phyloP scores from a whole-genome alignment of 1,284 basidiomycete genomes.

The Abortiporus biennis region DNA sequence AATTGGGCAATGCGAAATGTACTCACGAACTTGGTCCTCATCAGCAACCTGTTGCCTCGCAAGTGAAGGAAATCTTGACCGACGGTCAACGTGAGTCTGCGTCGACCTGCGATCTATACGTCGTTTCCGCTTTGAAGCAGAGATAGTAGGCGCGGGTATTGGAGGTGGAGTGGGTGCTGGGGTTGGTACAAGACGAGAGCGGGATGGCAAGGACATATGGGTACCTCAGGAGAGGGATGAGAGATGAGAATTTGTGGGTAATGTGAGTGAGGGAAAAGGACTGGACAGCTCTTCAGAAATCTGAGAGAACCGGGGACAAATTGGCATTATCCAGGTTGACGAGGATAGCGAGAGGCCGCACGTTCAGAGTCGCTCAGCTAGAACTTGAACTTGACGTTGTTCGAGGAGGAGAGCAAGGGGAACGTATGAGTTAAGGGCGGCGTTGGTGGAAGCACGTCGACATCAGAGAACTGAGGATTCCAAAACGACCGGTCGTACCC shows the following conservation, averaged over 20 bases:
- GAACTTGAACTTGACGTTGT: no score
- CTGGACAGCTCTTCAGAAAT: constrained; percentile 15
- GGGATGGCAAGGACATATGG: constrained; percentile 9
- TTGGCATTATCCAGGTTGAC: constrained; percentile 36
- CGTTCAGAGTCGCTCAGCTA: no score
- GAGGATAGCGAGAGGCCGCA: constrained; percentile 10
- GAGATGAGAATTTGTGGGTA: constrained; percentile 13
- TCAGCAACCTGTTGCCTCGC: constrained; percentile 30
- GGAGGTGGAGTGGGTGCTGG: constrained; percentile 29
- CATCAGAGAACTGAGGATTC: constrained; percentile 7
- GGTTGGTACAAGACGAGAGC: constrained; percentile 26
- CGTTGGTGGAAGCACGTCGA: constrained; percentile 9
- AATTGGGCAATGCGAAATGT: not conserved
- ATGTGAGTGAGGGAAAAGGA: constrained; percentile 9
- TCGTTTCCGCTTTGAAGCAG: constrained; percentile 22
- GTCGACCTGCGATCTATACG: constrained; percentile 8
- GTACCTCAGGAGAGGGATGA: constrained; percentile 14
- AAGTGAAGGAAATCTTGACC: constrained; percentile 14
- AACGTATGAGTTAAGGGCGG: no score
- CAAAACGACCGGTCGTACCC: no score
- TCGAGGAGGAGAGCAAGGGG: not conserved
- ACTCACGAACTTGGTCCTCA: constrained; percentile 36
- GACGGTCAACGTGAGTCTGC: constrained; percentile 12
- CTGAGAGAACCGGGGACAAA: constrained; percentile 21
- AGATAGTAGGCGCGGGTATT: constrained; percentile 18